A percentile compares a stretch with the other conserved stretches of the same genome.
phyloP scores from a whole-genome alignment of 208 protist species.

The Leishmania lainsoni region DNA sequence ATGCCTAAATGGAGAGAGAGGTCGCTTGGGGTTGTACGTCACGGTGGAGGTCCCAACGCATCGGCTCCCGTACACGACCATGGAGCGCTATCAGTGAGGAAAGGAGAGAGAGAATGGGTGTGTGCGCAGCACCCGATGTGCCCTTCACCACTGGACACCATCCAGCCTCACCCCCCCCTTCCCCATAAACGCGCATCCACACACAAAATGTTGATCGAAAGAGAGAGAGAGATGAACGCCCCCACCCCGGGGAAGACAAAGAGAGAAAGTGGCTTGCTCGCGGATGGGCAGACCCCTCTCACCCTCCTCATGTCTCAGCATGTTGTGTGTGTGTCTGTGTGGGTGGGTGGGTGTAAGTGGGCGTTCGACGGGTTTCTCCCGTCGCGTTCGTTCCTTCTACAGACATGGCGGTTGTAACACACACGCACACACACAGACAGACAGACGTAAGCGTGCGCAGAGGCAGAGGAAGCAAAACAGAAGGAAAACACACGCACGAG shows the following conservation, averaged over 20 bases:
- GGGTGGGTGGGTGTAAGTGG: not conserved
- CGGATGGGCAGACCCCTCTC: no score
- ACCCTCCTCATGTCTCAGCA: no score
- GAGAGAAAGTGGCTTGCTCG: no score
- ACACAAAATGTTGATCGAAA: slow-evolving; percentile 12
- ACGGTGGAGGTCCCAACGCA: not conserved
- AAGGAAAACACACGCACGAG: slow-evolving; percentile 2
- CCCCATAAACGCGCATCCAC: not conserved
- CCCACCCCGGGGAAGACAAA: not conserved
- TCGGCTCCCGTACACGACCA: not conserved
- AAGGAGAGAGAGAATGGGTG: not conserved
- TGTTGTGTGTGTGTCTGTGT: slow-evolving; percentile 1
- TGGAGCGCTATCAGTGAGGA: not conserved
- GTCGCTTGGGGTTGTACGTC: not conserved
- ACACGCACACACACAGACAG: not conserved
- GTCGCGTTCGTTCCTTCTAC: no score
- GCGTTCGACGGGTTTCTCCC: no score
- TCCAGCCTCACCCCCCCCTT: not conserved
- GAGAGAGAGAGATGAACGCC: not conserved
- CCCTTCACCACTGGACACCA: not conserved
- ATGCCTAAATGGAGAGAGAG: not conserved
- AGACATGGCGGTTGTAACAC: not conserved
- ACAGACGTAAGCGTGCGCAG: slow-evolving; percentile 3
- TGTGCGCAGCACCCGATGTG: not conserved
- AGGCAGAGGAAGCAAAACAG: slow-evolving; percentile 7